phyloP scores from a whole-genome alignment of 108 stramenopile genomes.

The Cyclotella kingstonii region DNA sequence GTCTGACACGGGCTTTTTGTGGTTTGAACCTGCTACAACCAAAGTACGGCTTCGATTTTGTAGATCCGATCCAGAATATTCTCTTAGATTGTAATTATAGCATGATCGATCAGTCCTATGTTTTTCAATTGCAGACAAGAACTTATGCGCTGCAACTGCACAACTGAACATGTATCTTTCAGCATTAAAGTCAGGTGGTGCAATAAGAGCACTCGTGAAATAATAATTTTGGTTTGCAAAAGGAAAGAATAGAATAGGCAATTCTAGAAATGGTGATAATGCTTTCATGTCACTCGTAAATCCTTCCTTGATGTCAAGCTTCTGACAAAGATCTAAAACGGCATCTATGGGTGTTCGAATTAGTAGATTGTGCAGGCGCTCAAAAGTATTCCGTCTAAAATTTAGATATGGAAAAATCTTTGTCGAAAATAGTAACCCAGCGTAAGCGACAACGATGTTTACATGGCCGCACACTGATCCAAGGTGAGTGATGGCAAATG shows the following conservation, averaged over 20 bases:
- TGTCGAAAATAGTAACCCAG: conserved; percentile 58
- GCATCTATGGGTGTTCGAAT: conserved; percentile 52
- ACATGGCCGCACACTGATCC: conserved; percentile 71
- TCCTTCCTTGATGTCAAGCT: conserved; percentile 16
- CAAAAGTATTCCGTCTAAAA: conserved; percentile 37
- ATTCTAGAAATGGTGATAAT: conserved; percentile 57
- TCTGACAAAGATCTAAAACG: conserved; percentile 23
- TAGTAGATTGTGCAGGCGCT: conserved; percentile 46
- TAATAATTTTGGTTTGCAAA: conserved; percentile 70
- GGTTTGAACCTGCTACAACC: conserved; percentile 55
- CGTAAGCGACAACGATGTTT: conserved; percentile 55
- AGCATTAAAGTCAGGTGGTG: conserved; percentile 65
- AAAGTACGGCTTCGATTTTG: conserved; percentile 20
- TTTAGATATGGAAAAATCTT: conserved; percentile 51
- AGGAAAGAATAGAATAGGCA: conserved; percentile 84
- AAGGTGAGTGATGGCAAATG: conserved; percentile 64
- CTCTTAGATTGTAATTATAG: not conserved
- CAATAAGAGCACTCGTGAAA: conserved; percentile 67
- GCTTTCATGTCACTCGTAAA: conserved; percentile 34
- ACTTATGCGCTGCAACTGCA: conserved; percentile 69
- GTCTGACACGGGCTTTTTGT: conserved; percentile 37
- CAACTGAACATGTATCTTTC: conserved; percentile 79
- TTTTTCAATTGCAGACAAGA: conserved; percentile 38
- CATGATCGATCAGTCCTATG: conserved; percentile 15
- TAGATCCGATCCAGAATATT: no score